Base-by-base conservation (phyloP, 2,329 filamentous ascomycete species). In the Cladosporium sp. region DNA sequence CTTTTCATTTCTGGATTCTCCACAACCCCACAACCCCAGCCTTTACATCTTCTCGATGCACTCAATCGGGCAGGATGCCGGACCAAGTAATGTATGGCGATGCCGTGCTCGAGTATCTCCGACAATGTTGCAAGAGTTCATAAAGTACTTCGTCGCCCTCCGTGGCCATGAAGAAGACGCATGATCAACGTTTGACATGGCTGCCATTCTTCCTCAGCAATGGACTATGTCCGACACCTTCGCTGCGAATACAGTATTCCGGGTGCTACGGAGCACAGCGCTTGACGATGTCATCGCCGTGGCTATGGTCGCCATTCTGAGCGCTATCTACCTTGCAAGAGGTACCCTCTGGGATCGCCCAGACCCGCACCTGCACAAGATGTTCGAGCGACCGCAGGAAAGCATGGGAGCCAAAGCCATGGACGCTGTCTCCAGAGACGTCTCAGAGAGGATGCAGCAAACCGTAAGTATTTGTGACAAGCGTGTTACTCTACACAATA, bases 321-420 rank as follows among this genome's bases (percentile, higher is more conserved):
- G 58, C 19, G 55, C 60, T 36, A 57, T 58, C 28, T 61, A 62
- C 25, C 47, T 59, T 1, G 39, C 36, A 28, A 37, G 39, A n/a
- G 56, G 57, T 19, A 57, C 55, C 19, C 35, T 62, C 1, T 80
- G 78, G 77, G 77, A 81, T 54, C 77, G 71, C 40, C 75, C 78
- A 8, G 78, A 83, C 60, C 79, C 79, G 4, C 74, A 80, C 57
- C 64, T 74, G 36, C 70, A 80, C 61, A 68, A 80, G 22, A 78
- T 72, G 64, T 83, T 75, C 51, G 75, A 82, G 61, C 73, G 74
- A 36, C 80, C 80, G 15, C 80, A 80, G 60, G 61, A 76, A 53
- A 70, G 69, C 39, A 65, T 71, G 51, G 69, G 69, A 22, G 35
- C 25, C n/a, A 45, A 36, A 0, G 15, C 37, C 34, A 62, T 25